Evolutionary conservation across 2,329 filamentous ascomycete species (phyloP).

Genomic region (Fusarium goolgardi): DNA sequence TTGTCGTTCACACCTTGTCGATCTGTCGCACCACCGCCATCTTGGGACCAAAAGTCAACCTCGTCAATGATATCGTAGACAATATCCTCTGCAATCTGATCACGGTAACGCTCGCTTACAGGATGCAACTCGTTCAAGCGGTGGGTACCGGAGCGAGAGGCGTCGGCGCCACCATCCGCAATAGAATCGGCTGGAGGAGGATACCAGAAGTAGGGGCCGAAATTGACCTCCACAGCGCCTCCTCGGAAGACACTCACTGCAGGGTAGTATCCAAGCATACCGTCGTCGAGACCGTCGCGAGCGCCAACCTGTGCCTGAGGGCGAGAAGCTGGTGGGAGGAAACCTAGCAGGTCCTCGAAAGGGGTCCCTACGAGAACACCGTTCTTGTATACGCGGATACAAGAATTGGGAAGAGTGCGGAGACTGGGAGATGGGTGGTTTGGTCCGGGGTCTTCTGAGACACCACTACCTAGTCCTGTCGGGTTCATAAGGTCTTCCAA

Average conservation of each 20-base stretch:
- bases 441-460: conserved; percentile 72
- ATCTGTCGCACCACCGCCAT: conserved; percentile 65
- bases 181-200: conserved; percentile 72
- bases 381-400: conserved; percentile 93
- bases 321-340: conserved; percentile 88
- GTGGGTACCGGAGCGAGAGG: conserved; percentile 50
- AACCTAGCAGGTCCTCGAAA: conserved; percentile 88
- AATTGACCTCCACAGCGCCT: conserved; percentile 91
- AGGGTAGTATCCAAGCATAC: conserved; percentile 94
- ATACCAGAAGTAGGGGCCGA: conserved; percentile 92
- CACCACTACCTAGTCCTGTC: conserved; percentile 55
- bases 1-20: conserved; percentile 59
- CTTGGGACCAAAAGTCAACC: conserved; percentile 87
- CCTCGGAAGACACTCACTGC: conserved; percentile 92
- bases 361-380: conserved; percentile 86
- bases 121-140: conserved; percentile 61
- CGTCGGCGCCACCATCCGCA: conserved; percentile 61
- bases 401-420: conserved; percentile 85
- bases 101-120: conserved; percentile 82
- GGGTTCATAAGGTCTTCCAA: conserved; percentile 86
- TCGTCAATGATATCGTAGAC: conserved; percentile 95
- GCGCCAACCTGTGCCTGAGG: conserved; percentile 78
- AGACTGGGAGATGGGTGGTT: conserved; percentile 80
- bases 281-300: conserved; percentile 90
- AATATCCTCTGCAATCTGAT: conserved; percentile 95